Percentiles rank a stretch among this genome's conserved stretches.
Conservation (phyloP, 345 rosid genomes). For the Eucalyptus guilfoylei region DNA sequence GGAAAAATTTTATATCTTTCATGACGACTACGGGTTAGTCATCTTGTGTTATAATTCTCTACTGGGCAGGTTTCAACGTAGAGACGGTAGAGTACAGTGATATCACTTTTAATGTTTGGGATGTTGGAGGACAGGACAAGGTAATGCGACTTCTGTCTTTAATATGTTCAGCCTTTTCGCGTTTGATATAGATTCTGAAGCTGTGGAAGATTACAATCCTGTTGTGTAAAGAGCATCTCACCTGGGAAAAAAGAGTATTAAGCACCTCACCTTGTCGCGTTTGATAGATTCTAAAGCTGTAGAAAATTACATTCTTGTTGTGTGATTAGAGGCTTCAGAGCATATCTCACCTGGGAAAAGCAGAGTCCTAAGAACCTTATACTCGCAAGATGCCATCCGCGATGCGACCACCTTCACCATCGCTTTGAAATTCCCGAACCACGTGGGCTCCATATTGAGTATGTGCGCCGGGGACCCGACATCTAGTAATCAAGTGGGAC, state of each 20-base stretch:
- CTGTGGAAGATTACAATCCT: neutral
- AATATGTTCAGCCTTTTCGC: neutral
- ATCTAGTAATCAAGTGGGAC: neutral
- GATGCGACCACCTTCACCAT: neutral
- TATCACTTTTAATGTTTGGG: conserved; percentile 50
- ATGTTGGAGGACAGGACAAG: conserved; percentile 63
- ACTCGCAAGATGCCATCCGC: neutral
- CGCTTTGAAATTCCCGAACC: neutral
- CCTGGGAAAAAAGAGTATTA: neutral
- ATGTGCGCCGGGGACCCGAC: neutral
- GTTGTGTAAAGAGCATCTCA: neutral
- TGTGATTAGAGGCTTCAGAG: neutral
- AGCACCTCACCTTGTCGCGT: neutral
- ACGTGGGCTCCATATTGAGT: neutral
- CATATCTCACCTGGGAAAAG: neutral
- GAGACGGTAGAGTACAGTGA: conserved; percentile 53
- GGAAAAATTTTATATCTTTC: neutral
- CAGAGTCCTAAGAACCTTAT: neutral
- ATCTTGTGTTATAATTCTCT: neutral
- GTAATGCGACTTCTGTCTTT: conserved; percentile 1
- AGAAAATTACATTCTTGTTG: neutral
- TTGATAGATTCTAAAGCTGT: neutral
- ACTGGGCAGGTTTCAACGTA: conserved; percentile 45
- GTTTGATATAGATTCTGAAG: neutral
- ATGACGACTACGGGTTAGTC: neutral